Base-by-base conservation (phyloP, 2,329 filamentous ascomycete species). In the Fusarium multiceps region DNA sequence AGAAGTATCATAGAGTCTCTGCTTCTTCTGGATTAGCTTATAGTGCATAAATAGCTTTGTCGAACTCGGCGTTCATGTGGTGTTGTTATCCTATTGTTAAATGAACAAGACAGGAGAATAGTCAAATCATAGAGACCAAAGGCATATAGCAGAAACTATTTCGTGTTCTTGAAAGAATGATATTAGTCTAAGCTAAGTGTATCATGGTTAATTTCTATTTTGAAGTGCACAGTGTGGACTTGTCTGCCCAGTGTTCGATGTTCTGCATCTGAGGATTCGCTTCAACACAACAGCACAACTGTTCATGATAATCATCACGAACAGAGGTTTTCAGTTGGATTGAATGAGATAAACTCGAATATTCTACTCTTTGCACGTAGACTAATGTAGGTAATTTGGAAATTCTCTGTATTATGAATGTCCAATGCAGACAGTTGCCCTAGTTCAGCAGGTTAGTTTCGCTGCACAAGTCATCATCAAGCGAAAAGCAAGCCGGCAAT, bases 161-260 rank as follows among this genome's bases (percentile, higher is more conserved):
- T n/a, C n/a, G n/a, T n/a, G n/a, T 7, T n/a, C 18, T n/a, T 37
- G 6, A 7, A 3, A 5, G 34, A 37, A 7, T 3, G 6, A 12
- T n/a, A 12, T 4, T n/a, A 37, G 0, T n/a, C 10, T 12, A n/a
- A 37, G 6, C 3, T n/a, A 37, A 3, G 10, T 4, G 18, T 12
- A n/a, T 6, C 18, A 37, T 37, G 18, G 10, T 7, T 4, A 7
- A 12, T 37, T 7, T 4, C 9, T n/a, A 37, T 37, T 12, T 6
- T 7, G 3, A 37, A 37, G 11, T 27, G 20, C 27, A 25, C 8
- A 7, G 32, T 9, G 18, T 41, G 20, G 18, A 8, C 18, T 41
- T 50, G 34, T n/a, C 34, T n/a, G 34, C 18, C 18, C 18, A 37
- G 34, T 37, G 34, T 25, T 23, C 18, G 10, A 37, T 25, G 8